phyloP scores from a whole-genome alignment of 1,284 basidiomycete genomes.

The Grifola frondosa region DNA sequence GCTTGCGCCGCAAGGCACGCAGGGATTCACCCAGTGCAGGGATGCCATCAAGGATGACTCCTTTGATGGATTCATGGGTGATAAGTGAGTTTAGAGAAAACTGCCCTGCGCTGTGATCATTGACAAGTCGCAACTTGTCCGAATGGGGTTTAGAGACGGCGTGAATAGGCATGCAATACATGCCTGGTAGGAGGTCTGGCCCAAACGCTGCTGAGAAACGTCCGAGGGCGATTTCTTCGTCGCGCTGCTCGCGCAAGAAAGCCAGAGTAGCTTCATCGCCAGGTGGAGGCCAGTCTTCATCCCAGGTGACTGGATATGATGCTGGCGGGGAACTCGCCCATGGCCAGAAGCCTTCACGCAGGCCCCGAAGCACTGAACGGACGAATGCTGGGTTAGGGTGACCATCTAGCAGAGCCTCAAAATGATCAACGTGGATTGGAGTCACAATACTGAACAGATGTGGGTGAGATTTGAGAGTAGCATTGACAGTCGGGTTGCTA shows the following conservation, averaged over 20 bases:
- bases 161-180: conserved; percentile 43
- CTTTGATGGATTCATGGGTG: conserved; percentile 8
- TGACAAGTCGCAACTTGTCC: conserved; percentile 38
- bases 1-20: conserved; percentile 36
- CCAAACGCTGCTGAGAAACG: conserved; percentile 40
- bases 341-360: conserved; percentile 43
- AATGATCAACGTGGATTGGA: conserved; percentile 33
- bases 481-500: conserved; percentile 3
- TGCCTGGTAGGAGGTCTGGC: conserved; percentile 40
- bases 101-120: conserved; percentile 34
- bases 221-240: conserved; percentile 5
- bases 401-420: conserved; percentile 26
- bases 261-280: background rate
- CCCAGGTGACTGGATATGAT: conserved; percentile 22
- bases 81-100: conserved; percentile 42
- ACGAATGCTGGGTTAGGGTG: conserved; percentile 40
- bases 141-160: conserved; percentile 41
- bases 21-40: conserved; percentile 11
- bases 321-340: conserved; percentile 30
- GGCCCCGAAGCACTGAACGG: conserved; percentile 29
- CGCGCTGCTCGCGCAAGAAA: conserved; percentile 1
- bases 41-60: conserved; percentile 17
- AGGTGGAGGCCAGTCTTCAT: conserved; percentile 10
- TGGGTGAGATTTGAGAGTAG: conserved; percentile 9
- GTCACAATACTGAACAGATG: conserved; percentile 37